phyloP scores from a whole-genome alignment of 2,329 filamentous ascomycete species.

The Claviceps purpurea region DNA sequence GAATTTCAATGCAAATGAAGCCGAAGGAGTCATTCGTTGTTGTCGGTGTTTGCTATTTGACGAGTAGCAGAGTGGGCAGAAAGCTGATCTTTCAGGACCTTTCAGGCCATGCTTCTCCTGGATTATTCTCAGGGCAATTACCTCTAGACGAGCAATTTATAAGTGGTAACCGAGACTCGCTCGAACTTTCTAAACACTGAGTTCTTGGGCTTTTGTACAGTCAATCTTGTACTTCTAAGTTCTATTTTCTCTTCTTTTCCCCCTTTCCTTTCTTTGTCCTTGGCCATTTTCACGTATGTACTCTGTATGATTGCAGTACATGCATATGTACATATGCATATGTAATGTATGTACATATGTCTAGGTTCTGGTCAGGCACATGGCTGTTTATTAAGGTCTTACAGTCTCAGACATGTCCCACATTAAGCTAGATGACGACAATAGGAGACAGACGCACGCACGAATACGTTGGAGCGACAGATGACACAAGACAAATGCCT shows the following conservation, averaged over 20 bases:
- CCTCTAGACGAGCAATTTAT: conserved; percentile 24
- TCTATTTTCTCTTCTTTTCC: conserved; percentile 12
- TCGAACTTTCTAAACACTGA: conserved; percentile 18
- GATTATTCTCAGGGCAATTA: conserved; percentile 17
- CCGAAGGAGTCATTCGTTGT: neutral
- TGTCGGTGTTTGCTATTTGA: neutral
- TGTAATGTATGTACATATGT: neutral
- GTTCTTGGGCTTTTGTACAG: no score
- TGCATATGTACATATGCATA: no score
- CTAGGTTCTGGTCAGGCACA: neutral
- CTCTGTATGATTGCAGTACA: no score
- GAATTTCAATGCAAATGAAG: neutral
- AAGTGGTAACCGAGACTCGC: conserved; percentile 26
- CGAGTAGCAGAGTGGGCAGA: neutral
- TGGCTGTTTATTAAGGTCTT: no score
- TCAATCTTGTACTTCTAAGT: conserved; percentile 9
- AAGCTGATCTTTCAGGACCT: neutral
- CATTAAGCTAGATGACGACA: no score
- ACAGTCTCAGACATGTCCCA: no score
- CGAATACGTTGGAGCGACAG: no score
- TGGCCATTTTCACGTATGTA: neutral
- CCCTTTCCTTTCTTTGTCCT: conserved; percentile 1
- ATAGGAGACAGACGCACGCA: no score
- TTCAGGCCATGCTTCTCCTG: conserved; percentile 9
- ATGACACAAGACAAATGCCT: no score